These are phyloP conservation scores for Durio zibethinus DNA, from an alignment of 345 rosid genomes.

Conservation along the genomic window DNA sequence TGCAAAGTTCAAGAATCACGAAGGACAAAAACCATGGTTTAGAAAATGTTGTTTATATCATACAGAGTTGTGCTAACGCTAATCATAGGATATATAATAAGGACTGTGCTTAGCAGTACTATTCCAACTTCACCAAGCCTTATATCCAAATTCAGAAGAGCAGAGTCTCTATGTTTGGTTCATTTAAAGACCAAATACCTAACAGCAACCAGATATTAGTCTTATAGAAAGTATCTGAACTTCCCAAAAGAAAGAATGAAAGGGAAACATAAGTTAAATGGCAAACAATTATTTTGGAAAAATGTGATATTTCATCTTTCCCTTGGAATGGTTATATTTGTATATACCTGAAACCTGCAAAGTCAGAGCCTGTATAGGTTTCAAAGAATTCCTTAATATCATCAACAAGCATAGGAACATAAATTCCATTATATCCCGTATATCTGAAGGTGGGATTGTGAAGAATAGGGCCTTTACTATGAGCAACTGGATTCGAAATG, in stretches of 20 bases:
- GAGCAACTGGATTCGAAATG: slow-evolving; percentile 34
- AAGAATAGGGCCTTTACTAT: slow-evolving; percentile 34
- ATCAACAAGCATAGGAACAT: slow-evolving; percentile 35
- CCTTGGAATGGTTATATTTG: not conserved
- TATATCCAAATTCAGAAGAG: no score
- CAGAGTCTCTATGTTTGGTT: no score
- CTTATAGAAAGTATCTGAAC: no score
- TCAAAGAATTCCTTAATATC: slow-evolving; percentile 29
- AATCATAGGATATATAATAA: no score
- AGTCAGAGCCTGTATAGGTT: slow-evolving; percentile 24
- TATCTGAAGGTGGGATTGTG: slow-evolving; percentile 33
- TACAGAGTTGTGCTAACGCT: not conserved
- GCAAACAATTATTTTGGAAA: not conserved
- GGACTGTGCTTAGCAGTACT: no score
- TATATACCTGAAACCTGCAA: slow-evolving; percentile 34
- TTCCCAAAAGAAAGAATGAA: no score
- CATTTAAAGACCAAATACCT: no score
- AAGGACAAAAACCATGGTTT: not conserved
- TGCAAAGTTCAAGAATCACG: slow-evolving; percentile 1
- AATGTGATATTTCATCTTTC: not conserved
- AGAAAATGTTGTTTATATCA: not conserved
- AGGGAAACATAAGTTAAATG: no score
- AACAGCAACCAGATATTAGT: no score
- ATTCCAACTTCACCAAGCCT: no score
- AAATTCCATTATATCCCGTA: slow-evolving; percentile 28